A percentile compares a stretch with the other conserved stretches of the same genome.
Evolutionary conservation across 2,329 filamentous ascomycete species (phyloP).

Genomic region (Gyromitra esculenta): DNA sequence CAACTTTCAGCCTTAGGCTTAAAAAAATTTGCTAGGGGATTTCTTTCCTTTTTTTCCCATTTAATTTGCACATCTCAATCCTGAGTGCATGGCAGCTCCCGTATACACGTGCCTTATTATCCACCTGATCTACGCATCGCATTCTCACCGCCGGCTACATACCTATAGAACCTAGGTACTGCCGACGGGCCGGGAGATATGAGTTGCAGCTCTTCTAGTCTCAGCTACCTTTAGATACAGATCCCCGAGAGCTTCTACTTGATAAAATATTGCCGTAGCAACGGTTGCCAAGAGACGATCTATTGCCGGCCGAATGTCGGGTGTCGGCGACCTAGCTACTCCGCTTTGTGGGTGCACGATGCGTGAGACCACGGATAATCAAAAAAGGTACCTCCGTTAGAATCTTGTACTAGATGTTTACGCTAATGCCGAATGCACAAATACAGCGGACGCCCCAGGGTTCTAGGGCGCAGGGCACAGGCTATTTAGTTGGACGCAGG

Average conservation of each 20-base stretch:
- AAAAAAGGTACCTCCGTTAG: not conserved
- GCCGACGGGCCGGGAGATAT: conserved; percentile 30
- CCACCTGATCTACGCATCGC: conserved; percentile 17
- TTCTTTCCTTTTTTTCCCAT: not conserved
- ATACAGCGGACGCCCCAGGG: not conserved
- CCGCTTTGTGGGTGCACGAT: conserved; percentile 3
- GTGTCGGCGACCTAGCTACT: conserved; percentile 1
- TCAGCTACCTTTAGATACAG: conserved; percentile 7
- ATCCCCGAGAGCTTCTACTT: conserved; percentile 13
- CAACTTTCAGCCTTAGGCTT: not conserved
- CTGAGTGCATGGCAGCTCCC: conserved; percentile 10
- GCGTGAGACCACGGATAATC: not conserved
- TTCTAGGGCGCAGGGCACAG: not conserved
- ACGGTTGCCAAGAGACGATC: conserved; percentile 33
- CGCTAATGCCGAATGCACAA: not conserved
- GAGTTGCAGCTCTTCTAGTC: conserved; percentile 25
- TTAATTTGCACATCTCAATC: not conserved
- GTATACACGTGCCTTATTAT: conserved; percentile 8
- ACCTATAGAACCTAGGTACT: conserved; percentile 2
- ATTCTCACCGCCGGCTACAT: conserved; percentile 37
- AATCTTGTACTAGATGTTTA: not conserved
- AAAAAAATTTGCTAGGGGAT: not conserved
- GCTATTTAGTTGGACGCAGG: not conserved
- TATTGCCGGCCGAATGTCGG: not conserved
- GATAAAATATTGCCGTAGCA: conserved; percentile 20